A percentile compares a stretch with the other conserved stretches of the same genome.
Evolutionary conservation across 2,329 filamentous ascomycete genomes (phyloP).

Genomic region (Botryotinia globosa): DNA sequence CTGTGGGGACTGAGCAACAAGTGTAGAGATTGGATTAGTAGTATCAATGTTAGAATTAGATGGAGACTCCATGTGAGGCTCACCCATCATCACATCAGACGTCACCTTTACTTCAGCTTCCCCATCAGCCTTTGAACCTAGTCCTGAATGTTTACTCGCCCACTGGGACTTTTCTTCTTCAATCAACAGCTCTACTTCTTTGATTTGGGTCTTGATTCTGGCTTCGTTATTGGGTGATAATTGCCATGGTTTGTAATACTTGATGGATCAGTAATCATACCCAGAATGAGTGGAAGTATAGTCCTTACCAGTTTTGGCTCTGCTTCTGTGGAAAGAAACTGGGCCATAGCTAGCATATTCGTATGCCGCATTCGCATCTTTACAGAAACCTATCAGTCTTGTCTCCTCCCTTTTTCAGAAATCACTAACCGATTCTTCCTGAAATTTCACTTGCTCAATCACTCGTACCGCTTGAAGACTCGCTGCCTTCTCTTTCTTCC

Average conservation of each 20-base stretch:
- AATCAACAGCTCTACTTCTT: conserved; percentile 61
- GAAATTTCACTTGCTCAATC: conserved; percentile 70
- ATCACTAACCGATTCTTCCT: conserved; percentile 69
- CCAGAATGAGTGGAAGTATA: not conserved
- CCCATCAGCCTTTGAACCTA: conserved; percentile 32
- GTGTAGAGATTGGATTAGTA: conserved; percentile 40
- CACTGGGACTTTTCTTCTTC: conserved; percentile 64
- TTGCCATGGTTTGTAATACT: conserved; percentile 89
- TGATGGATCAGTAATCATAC: conserved; percentile 29
- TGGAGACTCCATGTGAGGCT: conserved; percentile 44
- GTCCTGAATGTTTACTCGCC: conserved; percentile 45
- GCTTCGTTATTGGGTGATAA: conserved; percentile 66
- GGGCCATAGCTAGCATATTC: conserved; percentile 68
- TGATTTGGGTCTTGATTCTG: conserved; percentile 67
- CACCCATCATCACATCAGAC: conserved; percentile 45
- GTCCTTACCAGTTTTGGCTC: conserved; percentile 69
- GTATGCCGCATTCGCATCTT: conserved; percentile 66
- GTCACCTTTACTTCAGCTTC: conserved; percentile 31
- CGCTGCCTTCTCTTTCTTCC: conserved; percentile 62
- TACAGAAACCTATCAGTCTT: conserved; percentile 13
- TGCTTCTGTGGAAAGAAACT: conserved; percentile 68
- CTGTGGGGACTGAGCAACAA: conserved; percentile 33
- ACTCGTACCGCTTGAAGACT: conserved; percentile 59
- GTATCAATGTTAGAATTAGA: conserved; percentile 39
- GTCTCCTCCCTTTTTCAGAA: not conserved